Evolutionary conservation across 179 eudicot genomes (phyloP).

Genomic region (Gypsophila paniculata): DNA sequence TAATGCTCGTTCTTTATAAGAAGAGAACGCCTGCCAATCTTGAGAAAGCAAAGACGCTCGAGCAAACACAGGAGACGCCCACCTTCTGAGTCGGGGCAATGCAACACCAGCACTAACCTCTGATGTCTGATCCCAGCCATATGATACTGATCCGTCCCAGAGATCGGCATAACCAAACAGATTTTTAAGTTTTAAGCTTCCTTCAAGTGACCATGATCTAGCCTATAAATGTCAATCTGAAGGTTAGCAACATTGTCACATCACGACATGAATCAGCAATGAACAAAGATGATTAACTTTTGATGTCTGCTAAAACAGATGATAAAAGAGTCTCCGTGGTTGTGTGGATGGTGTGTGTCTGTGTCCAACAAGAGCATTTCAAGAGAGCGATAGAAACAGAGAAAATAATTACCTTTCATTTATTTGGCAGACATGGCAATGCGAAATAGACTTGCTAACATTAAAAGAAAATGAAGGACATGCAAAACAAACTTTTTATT

Average conservation of each 20-base stretch:
- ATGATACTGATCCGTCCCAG: constrained; percentile 74
- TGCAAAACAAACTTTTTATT: background rate
- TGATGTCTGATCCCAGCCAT: constrained; percentile 76
- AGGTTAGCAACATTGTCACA: constrained; percentile 15
- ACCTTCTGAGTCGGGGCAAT: constrained; percentile 53
- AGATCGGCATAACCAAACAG: constrained; percentile 74
- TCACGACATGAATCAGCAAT: constrained; percentile 17
- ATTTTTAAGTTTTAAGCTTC: constrained; percentile 71
- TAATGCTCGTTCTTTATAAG: constrained; percentile 65
- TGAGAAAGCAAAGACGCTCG: constrained; percentile 73
- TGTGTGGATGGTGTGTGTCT: background rate
- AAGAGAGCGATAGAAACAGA: background rate
- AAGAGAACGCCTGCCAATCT: constrained; percentile 82
- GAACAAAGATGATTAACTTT: constrained; percentile 9
- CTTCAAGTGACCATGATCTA: constrained; percentile 77
- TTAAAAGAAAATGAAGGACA: background rate
- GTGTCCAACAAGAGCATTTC: background rate
- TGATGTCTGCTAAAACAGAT: background rate
- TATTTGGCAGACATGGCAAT: background rate
- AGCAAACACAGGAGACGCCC: constrained; percentile 56
- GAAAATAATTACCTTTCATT: background rate
- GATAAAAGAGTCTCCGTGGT: background rate
- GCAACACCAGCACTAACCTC: constrained; percentile 74
- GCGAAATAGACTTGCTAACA: background rate
- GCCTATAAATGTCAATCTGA: constrained; percentile 50